Percentiles rank a stretch among this genome's conserved stretches.
Conservation (phyloP, 345 rosid genomes). For the Rhodamnia rubescens region DNA sequence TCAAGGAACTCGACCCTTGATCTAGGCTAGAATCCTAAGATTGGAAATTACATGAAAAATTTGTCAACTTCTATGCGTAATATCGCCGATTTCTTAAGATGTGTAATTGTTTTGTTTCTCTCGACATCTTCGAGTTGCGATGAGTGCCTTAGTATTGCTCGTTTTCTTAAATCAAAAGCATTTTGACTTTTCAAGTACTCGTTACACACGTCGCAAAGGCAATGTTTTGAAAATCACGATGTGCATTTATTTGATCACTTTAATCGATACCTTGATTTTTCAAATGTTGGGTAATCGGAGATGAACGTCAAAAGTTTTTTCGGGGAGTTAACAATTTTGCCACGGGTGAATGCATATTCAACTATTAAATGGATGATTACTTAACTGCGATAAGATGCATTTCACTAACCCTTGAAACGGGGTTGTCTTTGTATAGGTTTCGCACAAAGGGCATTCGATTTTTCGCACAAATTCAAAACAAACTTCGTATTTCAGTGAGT, state of each 20-base stretch:
- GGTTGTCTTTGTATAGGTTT: background rate
- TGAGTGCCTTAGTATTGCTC: background rate
- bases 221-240: rapidly evolving
- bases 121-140: background rate
- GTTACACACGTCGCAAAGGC: rapidly evolving
- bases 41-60: background rate
- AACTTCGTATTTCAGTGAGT: background rate
- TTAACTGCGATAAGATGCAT: background rate
- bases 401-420: rapidly evolving
- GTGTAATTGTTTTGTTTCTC: background rate
- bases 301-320: no score
- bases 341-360: background rate
- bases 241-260: background rate
- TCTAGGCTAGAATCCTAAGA: background rate
- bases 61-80: background rate
- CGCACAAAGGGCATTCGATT: background rate
- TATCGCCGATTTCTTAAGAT: background rate
- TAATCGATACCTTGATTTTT: background rate
- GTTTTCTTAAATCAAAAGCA: background rate
- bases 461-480: background rate
- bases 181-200: background rate
- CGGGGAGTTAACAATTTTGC: no score
- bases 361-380: background rate
- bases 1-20: background rate
- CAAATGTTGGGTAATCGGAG: no score